phyloP scores from a whole-genome alignment of 2,329 filamentous ascomycete species.

The Lachnum nothofagi region DNA sequence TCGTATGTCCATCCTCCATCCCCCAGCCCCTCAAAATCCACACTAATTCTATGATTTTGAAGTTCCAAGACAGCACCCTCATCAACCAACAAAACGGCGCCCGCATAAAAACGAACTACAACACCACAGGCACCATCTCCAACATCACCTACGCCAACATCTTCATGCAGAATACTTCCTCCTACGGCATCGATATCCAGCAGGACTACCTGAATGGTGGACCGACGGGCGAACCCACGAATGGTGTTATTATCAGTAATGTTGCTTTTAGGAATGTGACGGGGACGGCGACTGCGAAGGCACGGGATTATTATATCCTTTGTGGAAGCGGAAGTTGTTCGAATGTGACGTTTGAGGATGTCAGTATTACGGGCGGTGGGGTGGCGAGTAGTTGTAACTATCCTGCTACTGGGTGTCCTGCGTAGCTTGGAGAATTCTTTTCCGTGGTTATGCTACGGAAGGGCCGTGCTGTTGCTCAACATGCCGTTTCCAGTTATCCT shows the following conservation, averaged over 20 bases:
- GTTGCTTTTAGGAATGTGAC: conserved; percentile 35
- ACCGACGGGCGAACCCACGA: conserved; percentile 35
- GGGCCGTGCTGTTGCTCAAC: neutral
- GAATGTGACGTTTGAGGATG: conserved; percentile 34
- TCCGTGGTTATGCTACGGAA: no score
- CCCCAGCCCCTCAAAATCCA: neutral
- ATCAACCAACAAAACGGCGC: conserved; percentile 33
- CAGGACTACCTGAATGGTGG: conserved; percentile 49
- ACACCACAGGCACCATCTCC: conserved; percentile 36
- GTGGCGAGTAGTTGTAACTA: conserved; percentile 29
- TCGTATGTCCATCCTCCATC: conserved; percentile 18
- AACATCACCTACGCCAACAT: conserved; percentile 45
- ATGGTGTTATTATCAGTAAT: conserved; percentile 36
- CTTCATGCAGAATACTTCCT: conserved; percentile 38
- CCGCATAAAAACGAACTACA: conserved; percentile 38
- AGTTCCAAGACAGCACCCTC: conserved; percentile 30
- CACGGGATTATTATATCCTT: conserved; percentile 36
- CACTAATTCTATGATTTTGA: neutral
- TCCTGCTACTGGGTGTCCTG: conserved; percentile 27
- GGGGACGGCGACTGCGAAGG: conserved; percentile 32
- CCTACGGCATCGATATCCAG: conserved; percentile 48
- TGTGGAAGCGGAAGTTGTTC: conserved; percentile 38
- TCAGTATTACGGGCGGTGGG: conserved; percentile 34
- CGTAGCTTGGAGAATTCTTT: conserved; percentile 4
- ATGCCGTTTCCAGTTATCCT: neutral